Conservation (phyloP, 2,329 filamentous ascomycete genomes). For the Celoporthe dispersa region DNA sequence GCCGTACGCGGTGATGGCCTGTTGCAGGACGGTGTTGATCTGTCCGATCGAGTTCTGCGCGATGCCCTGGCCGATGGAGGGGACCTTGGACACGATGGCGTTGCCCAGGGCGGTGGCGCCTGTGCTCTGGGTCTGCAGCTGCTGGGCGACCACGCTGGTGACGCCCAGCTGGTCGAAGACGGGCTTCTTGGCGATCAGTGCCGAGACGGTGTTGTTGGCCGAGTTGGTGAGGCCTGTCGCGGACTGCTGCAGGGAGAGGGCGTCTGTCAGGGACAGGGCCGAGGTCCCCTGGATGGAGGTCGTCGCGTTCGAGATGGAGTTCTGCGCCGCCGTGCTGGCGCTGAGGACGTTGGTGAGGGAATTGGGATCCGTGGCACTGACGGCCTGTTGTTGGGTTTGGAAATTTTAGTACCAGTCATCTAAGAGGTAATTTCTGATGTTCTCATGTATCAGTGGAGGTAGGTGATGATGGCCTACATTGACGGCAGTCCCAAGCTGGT, state of each 20-base stretch:
- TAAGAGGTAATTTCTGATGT: background rate
- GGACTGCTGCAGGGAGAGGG: constrained; percentile 30
- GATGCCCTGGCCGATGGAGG: constrained; percentile 36
- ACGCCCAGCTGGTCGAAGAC: constrained; percentile 36
- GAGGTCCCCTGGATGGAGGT: constrained; percentile 37
- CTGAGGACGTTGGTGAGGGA: constrained; percentile 58
- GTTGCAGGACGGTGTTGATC: constrained; percentile 33
- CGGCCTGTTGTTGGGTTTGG: background rate
- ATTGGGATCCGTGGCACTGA: constrained; percentile 23
- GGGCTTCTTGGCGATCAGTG: constrained; percentile 35
- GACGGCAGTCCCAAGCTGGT: constrained; percentile 25
- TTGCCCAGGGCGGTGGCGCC: constrained; percentile 40
- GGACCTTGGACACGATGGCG: constrained; percentile 37
- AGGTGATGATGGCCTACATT: background rate
- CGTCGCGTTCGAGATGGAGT: constrained; percentile 32
- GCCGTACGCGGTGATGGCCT: constrained; percentile 32
- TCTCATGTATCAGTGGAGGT: background rate
- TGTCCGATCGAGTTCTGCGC: constrained; percentile 36
- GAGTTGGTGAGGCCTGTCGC: constrained; percentile 32
- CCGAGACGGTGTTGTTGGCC: constrained; percentile 33
- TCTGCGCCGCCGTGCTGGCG: constrained; percentile 29
- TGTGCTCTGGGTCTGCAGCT: constrained; percentile 35
- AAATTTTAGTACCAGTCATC: background rate
- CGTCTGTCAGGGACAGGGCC: constrained; percentile 33
- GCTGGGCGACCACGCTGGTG: constrained; percentile 33